Evolutionary conservation across 2,329 filamentous ascomycete genomes (phyloP).

Genomic region (Fusarium azukiicola): DNA sequence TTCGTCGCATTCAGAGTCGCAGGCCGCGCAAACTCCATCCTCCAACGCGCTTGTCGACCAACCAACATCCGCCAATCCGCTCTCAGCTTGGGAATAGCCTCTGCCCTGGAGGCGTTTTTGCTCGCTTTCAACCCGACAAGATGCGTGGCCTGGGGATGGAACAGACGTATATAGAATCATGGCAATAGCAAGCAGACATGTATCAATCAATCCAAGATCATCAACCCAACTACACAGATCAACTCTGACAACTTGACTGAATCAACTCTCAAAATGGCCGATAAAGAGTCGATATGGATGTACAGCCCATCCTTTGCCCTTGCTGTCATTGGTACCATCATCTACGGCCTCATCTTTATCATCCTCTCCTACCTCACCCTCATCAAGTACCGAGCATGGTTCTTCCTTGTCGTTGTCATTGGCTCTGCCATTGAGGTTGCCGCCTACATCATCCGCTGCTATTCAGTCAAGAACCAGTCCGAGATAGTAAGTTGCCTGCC

Average conservation of each 20-base stretch:
- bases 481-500: slow-evolving; percentile 57
- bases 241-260: background rate
- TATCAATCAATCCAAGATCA: background rate
- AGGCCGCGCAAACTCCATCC: slow-evolving; percentile 11
- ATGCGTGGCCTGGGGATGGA: slow-evolving; percentile 30
- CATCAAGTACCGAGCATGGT: slow-evolving; percentile 65
- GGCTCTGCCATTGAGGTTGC: slow-evolving; percentile 66
- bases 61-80: slow-evolving; percentile 25
- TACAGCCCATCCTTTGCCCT: slow-evolving; percentile 68
- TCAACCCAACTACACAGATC: background rate
- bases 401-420: slow-evolving; percentile 67
- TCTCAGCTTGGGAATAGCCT: background rate
- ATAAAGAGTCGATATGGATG: slow-evolving; percentile 62
- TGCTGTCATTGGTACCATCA: slow-evolving; percentile 64
- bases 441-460: slow-evolving; percentile 64
- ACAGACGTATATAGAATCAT: slow-evolving; percentile 28
- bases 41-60: background rate
- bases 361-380: slow-evolving; percentile 66
- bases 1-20: slow-evolving; percentile 41
- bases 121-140: slow-evolving; percentile 44
- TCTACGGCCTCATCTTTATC: slow-evolving; percentile 64
- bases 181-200: background rate
- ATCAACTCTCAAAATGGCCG: slow-evolving; percentile 47
- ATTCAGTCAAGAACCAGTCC: slow-evolving; percentile 60
- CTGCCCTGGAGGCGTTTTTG: slow-evolving; percentile 28